These are phyloP conservation scores for Aspergillus conjunctus DNA, from an alignment of 495 filamentous ascomycete genomes.

Conservation along the genomic window DNA sequence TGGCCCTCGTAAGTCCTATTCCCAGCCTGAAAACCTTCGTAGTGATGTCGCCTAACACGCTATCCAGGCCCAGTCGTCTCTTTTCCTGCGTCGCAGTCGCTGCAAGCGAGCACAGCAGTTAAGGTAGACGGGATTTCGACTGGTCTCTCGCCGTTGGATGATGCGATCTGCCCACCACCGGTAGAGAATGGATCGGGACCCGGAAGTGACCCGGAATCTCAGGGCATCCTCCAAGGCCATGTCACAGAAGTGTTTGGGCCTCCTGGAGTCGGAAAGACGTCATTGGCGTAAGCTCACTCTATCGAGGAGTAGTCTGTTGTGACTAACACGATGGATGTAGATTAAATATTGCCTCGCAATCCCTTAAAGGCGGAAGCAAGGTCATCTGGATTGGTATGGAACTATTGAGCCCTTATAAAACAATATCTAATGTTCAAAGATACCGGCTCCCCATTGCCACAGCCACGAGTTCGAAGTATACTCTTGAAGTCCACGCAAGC, in stretches of 20 bases:
- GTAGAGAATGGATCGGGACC: slow-evolving; percentile 14
- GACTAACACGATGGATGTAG: slow-evolving; percentile 42
- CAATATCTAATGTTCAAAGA: slow-evolving; percentile 39
- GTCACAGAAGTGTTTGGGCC: slow-evolving; percentile 90
- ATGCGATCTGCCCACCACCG: slow-evolving; percentile 36
- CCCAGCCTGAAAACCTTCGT: background rate
- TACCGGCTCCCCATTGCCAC: slow-evolving; percentile 49
- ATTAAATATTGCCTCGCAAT: slow-evolving; percentile 67
- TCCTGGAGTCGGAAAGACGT: slow-evolving; percentile 84
- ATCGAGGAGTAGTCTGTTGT: background rate
- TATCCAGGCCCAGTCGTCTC: slow-evolving; percentile 67
- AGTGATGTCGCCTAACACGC: background rate
- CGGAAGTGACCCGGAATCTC: background rate
- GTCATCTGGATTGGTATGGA: slow-evolving; percentile 87
- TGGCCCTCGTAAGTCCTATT: slow-evolving; percentile 32
- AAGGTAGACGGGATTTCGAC: slow-evolving; percentile 61
- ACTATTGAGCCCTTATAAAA: background rate
- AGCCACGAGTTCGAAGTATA: slow-evolving; percentile 41
- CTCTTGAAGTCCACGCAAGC: slow-evolving; percentile 23
- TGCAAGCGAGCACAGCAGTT: slow-evolving; percentile 61
- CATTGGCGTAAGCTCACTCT: slow-evolving; percentile 63
- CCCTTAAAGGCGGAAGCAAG: slow-evolving; percentile 59
- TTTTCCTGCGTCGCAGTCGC: slow-evolving; percentile 81
- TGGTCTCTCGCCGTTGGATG: slow-evolving; percentile 64
- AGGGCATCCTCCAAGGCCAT: slow-evolving; percentile 70